Conservation (phyloP, 139 green algal genomes). For the Coelastrella sp. region DNA sequence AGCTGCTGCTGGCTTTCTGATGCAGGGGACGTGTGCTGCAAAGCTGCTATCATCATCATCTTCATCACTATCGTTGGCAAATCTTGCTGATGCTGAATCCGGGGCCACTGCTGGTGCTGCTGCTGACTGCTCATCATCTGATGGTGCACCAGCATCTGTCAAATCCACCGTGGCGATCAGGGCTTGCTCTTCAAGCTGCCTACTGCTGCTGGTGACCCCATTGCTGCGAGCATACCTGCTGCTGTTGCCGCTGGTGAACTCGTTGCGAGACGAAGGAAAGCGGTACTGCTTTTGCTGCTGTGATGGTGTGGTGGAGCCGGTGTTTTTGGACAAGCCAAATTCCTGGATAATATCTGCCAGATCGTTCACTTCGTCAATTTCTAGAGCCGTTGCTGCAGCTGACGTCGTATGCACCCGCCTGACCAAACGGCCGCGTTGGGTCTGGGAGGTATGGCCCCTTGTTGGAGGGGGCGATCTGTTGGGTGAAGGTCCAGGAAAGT, state of each 20-base stretch:
- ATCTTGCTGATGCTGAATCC: not conserved
- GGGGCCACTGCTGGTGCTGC: not conserved
- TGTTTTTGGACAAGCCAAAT: not conserved
- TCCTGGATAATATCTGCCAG: not conserved
- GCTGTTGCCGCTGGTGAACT: not conserved
- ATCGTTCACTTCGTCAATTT: not conserved
- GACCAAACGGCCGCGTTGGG: not conserved
- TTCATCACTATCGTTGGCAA: constrained; percentile 10
- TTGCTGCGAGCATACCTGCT: not conserved
- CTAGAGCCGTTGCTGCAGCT: too few relatives aligned
- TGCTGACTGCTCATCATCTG: not conserved
- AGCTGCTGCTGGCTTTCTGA: not conserved
- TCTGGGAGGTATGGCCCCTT: not conserved
- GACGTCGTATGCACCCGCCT: not conserved
- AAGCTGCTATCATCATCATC: not conserved
- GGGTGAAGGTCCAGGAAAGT: not conserved
- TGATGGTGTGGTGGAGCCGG: not conserved
- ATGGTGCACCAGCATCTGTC: not conserved
- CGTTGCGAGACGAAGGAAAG: not conserved
- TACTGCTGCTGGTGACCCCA: not conserved
- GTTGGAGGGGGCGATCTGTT: not conserved
- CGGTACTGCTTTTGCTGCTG: not conserved
- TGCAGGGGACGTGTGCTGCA: not conserved
- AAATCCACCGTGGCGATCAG: not conserved
- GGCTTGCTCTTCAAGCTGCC: not conserved